Conservation (phyloP, 2,329 filamentous ascomycete genomes). For the Ceratocystiopsis brevicomis region DNA sequence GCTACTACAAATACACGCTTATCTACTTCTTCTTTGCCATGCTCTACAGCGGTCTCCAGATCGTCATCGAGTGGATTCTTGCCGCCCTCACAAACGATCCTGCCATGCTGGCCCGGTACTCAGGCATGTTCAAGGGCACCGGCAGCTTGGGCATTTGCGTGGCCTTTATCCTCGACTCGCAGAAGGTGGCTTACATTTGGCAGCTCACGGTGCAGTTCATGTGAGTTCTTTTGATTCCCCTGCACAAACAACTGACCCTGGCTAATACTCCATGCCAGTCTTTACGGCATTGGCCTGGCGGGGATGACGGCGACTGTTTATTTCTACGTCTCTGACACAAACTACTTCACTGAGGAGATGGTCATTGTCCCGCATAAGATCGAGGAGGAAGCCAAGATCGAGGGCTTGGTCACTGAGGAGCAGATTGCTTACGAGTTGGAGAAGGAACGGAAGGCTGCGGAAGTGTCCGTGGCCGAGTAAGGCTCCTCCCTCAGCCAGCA, state of each 20-base stretch:
- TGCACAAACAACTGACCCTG: too few species aligned
- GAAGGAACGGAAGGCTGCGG: neutral
- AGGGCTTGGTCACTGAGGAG: neutral
- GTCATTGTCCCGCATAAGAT: constrained; percentile 1
- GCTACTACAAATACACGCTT: neutral
- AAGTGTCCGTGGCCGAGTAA: neutral
- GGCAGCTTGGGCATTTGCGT: constrained; percentile 2
- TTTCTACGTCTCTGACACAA: constrained; percentile 1
- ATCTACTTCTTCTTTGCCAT: constrained; percentile 3
- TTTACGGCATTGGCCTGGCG: constrained; percentile 1
- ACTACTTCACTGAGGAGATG: constrained; percentile 2
- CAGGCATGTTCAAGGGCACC: constrained; percentile 1
- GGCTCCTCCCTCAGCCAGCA: neutral
- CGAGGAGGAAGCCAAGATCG: neutral
- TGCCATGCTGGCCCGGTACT: neutral
- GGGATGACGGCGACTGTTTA: neutral
- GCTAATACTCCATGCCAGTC: neutral
- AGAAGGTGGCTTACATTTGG: neutral
- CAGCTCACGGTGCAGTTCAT: constrained; percentile 1
- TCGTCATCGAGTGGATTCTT: constrained; percentile 2
- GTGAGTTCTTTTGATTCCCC: neutral
- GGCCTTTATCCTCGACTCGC: constrained; percentile 1
- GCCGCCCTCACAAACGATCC: constrained; percentile 3
- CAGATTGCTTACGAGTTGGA: neutral
- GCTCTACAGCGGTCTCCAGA: constrained; percentile 3